Base-by-base conservation (phyloP, 2,329 filamentous ascomycete species). In the Pyrenochaeta sp. region DNA sequence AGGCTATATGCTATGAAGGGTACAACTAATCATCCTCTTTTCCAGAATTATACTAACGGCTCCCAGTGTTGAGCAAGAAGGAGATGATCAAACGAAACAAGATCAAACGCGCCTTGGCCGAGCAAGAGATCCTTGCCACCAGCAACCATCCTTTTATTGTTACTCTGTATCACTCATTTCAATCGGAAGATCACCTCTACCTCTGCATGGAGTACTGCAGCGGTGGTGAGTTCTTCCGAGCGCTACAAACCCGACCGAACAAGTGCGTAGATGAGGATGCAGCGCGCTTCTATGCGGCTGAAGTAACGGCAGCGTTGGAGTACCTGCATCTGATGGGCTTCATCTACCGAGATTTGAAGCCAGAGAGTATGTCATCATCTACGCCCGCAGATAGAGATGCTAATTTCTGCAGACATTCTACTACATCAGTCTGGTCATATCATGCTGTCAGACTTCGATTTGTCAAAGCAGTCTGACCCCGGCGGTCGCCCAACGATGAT, bases 1-100 rank as follows among this genome's bases (percentile, higher is more conserved):
- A 87, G 95, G 66, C 81, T 99, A 50, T 99, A 98, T 80, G 95
- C 95, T 53, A 99, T 99, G 95, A 99, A 99, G 82, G 94, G 94
- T 97, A 78, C 68, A 77, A 59, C 28, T 12, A 50, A 44, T 47
- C 13, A 6, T 15, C 43, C 19, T 25, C 30, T 46, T n/a, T 47
- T 34, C 2, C 6, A 22, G 34, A 43, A 52, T 24, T 44, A 25
- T 54, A 40, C 75, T 80, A 64, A 80, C 65, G 49, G 32, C 50
- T 52, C 46, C 15, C 74, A 98, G 95, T 99, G 5, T 78, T 99
- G 79, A 98, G 93, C 85, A 99, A 99, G 81, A 97, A 98, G 84
- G 95, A 99, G 80, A 99, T 99, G 95, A 99, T 99, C 80, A 99
- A 99, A 83, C 91, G 95, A 57, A 99, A 99, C 84, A 99, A 99